Evolutionary conservation across 805 yeast genomes (phyloP).

Genomic region (Phaffomyces opuntiae): DNA sequence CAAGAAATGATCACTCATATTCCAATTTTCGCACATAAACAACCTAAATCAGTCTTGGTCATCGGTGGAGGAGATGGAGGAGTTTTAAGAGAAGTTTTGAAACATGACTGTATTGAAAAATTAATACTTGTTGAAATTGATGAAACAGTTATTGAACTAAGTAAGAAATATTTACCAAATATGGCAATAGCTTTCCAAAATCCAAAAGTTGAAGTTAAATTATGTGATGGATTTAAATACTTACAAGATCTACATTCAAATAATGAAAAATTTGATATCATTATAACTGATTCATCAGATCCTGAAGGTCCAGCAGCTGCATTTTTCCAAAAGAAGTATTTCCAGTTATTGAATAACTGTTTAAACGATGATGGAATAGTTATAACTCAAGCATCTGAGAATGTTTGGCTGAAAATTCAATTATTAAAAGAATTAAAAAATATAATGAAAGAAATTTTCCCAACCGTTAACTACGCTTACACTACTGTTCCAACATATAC

Average conservation of each 20-base stretch:
- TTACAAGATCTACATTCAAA: conserved; percentile 35
- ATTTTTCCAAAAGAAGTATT: conserved; percentile 74
- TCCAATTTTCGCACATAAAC: conserved; percentile 69
- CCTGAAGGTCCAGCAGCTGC: conserved; percentile 96
- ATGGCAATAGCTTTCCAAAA: conserved; percentile 66
- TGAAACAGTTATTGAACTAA: conserved; percentile 66
- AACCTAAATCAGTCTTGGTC: conserved; percentile 71
- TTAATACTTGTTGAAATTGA: conserved; percentile 88
- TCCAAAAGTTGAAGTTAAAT: conserved; percentile 56
- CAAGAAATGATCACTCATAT: conserved; percentile 88
- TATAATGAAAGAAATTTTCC: conserved; percentile 49
- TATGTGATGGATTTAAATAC: conserved; percentile 81
- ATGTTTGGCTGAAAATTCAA: conserved; percentile 63
- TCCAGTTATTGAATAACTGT: conserved; percentile 57
- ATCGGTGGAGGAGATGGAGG: conserved; percentile 98
- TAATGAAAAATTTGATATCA: conserved; percentile 59
- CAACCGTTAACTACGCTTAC: conserved; percentile 58
- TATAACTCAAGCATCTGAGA: conserved; percentile 74
- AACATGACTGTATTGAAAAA: conserved; percentile 56
- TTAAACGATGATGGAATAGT: conserved; percentile 59
- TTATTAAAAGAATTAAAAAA: conserved; percentile 41
- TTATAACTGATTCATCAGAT: conserved; percentile 88
- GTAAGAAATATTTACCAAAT: conserved; percentile 64
- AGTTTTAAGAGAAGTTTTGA: conserved; percentile 79
- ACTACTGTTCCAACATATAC: conserved; percentile 86